Evolutionary conservation across 371 early-diverging fungal species (phyloP).

Genomic region (Mucor plumbeus): DNA sequence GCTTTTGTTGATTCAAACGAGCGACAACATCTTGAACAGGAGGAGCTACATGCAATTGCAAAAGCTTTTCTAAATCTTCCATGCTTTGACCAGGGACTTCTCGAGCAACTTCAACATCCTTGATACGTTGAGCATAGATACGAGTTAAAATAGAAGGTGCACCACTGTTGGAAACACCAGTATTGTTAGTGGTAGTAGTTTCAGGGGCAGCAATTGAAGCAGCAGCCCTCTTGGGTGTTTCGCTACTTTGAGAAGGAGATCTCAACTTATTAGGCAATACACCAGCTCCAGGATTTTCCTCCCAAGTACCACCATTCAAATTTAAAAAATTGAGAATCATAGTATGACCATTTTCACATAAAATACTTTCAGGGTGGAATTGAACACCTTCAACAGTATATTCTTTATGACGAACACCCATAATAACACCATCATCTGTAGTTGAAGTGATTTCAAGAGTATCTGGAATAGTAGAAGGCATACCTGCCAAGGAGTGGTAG

Average conservation of each 20-base stretch:
- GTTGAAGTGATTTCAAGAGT: constrained; percentile 84
- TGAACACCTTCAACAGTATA: constrained; percentile 95
- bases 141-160: constrained; percentile 65
- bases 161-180: constrained; percentile 8
- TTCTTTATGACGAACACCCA: constrained; percentile 92
- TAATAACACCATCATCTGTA: constrained; percentile 86
- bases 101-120: constrained; percentile 78
- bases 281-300: constrained; percentile 63
- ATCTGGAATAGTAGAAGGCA: constrained; percentile 82
- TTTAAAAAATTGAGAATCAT: constrained; percentile 89
- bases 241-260: constrained; percentile 37
- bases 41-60: constrained; percentile 78
- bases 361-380: constrained; percentile 96
- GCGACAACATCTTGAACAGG: constrained; percentile 77
- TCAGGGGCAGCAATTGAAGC: constrained; percentile 18
- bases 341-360: constrained; percentile 86
- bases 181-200: not conserved
- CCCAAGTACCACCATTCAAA: constrained; percentile 89
- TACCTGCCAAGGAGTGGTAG: constrained; percentile 95
- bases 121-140: constrained; percentile 79
- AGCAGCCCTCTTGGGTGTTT: constrained; percentile 34
- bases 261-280: constrained; percentile 41
- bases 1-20: constrained; percentile 63
- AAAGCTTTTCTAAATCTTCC: constrained; percentile 68
- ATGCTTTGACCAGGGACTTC: constrained; percentile 76